These are phyloP conservation scores for Citeromyces nyonsensis DNA, from an alignment of 805 yeast species.

Conservation along the genomic window DNA sequence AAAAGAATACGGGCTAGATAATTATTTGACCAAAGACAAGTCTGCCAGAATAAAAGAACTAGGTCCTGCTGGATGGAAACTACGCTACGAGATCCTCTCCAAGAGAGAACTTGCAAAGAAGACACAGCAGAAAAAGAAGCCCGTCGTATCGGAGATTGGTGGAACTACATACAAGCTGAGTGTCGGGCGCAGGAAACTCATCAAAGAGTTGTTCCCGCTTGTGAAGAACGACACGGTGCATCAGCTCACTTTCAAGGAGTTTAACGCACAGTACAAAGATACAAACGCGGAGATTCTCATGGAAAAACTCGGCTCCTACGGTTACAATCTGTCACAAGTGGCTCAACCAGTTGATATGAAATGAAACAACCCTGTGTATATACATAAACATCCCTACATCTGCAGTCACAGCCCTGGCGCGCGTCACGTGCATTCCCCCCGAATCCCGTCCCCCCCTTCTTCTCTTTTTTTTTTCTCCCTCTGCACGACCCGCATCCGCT, in stretches of 20 bases:
- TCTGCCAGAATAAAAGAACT: constrained; percentile 83
- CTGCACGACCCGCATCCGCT: not conserved
- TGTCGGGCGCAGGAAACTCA: constrained; percentile 51
- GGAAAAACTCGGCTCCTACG: constrained; percentile 25
- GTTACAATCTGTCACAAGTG: constrained; percentile 4
- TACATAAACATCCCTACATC: constrained; percentile 2
- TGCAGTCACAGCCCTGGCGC: constrained; percentile 1
- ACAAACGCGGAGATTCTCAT: constrained; percentile 32
- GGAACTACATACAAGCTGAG: constrained; percentile 30
- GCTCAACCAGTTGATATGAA: constrained; percentile 1
- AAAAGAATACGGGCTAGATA: constrained; percentile 91
- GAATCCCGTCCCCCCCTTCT: too few relatives aligned
- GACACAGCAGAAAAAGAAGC: constrained; percentile 16
- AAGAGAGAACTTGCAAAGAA: constrained; percentile 21
- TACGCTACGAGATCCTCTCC: constrained; percentile 60
- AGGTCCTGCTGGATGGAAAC: constrained; percentile 86
- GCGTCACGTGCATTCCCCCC: not conserved
- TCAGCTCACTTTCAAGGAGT: constrained; percentile 27
- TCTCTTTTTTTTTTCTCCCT: constrained; percentile 1
- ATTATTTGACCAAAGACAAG: constrained; percentile 73
- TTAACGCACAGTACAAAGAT: constrained; percentile 26
- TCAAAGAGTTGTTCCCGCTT: constrained; percentile 35
- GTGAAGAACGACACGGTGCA: constrained; percentile 26
- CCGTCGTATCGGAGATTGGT: constrained; percentile 33
- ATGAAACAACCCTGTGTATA: not conserved